phyloP scores from a whole-genome alignment of 2,329 filamentous ascomycete genomes.

The Phoma herbarum region DNA sequence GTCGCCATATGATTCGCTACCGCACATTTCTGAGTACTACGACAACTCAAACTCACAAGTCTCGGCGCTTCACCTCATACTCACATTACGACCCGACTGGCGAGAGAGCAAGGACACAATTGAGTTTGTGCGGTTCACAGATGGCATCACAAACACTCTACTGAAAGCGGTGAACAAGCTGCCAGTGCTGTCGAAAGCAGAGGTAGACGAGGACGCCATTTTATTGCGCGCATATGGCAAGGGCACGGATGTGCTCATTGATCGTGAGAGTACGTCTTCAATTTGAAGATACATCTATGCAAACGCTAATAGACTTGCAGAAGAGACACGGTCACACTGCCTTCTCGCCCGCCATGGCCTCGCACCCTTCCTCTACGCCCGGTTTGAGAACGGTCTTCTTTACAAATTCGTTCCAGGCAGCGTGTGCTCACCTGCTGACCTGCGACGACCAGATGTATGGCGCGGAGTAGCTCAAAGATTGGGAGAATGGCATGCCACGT shows the following conservation, averaged over 20 bases:
- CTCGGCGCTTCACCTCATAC: conserved; percentile 81
- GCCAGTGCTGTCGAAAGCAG: conserved; percentile 74
- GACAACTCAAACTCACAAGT: conserved; percentile 77
- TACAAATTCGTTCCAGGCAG: conserved; percentile 89
- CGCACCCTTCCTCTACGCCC: conserved; percentile 85
- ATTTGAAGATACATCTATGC: too few species aligned
- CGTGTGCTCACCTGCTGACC: conserved; percentile 80
- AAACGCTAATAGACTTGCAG: conserved; percentile 47
- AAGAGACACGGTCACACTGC: conserved; percentile 76
- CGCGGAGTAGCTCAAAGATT: conserved; percentile 83
- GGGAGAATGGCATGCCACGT: conserved; percentile 88
- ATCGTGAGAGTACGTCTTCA: conserved; percentile 78
- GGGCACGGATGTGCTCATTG: conserved; percentile 93
- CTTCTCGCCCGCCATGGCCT: conserved; percentile 83
- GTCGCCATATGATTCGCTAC: conserved; percentile 46
- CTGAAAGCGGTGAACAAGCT: conserved; percentile 78
- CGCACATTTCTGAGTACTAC: conserved; percentile 78
- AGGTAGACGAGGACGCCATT: conserved; percentile 84
- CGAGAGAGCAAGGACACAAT: conserved; percentile 74
- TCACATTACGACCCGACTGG: conserved; percentile 86
- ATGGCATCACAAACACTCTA: conserved; percentile 96
- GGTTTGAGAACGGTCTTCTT: conserved; percentile 94
- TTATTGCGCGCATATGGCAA: conserved; percentile 93
- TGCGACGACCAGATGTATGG: conserved; percentile 79
- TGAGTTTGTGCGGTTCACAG: conserved; percentile 90